These are phyloP conservation scores for Trichosporon coremiiforme DNA, from an alignment of 1,284 basidiomycete genomes.

Conservation along the genomic window DNA sequence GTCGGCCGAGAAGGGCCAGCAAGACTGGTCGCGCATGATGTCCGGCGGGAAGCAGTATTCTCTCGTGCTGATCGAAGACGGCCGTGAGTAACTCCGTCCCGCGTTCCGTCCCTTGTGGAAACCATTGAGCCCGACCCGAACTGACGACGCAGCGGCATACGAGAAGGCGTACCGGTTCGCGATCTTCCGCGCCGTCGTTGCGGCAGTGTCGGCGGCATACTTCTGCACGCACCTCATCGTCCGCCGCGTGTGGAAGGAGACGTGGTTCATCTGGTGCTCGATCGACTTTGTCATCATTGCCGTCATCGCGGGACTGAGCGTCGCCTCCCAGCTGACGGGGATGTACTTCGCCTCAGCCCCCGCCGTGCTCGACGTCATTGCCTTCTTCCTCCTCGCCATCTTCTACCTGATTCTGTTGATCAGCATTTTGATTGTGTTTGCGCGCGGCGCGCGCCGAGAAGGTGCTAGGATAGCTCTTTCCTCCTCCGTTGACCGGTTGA, in stretches of 20 bases:
- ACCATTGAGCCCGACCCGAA: neutral
- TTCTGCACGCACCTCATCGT: slow-evolving; percentile 3
- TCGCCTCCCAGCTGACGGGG: neutral
- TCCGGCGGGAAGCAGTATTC: neutral
- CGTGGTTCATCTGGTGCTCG: neutral
- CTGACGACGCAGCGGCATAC: neutral
- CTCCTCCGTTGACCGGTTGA: neutral
- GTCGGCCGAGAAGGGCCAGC: neutral
- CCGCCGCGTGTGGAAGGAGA: neutral
- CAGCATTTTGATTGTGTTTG: neutral
- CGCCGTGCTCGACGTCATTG: slow-evolving; percentile 12
- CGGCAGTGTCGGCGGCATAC: neutral
- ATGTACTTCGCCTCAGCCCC: neutral
- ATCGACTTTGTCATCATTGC: neutral
- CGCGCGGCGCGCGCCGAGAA: neutral
- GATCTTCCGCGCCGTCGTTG: slow-evolving; percentile 13
- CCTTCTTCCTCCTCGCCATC: slow-evolving; percentile 14
- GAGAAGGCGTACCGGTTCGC: slow-evolving; percentile 7
- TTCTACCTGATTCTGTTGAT: slow-evolving; percentile 5
- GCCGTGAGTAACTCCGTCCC: slow-evolving; percentile 2
- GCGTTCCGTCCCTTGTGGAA: neutral
- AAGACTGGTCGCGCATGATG: neutral
- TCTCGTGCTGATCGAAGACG: neutral
- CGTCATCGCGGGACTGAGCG: neutral
- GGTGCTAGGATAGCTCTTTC: neutral